Base-by-base conservation (phyloP, 805 yeast genomes). In the Suhomyces prunicola region DNA sequence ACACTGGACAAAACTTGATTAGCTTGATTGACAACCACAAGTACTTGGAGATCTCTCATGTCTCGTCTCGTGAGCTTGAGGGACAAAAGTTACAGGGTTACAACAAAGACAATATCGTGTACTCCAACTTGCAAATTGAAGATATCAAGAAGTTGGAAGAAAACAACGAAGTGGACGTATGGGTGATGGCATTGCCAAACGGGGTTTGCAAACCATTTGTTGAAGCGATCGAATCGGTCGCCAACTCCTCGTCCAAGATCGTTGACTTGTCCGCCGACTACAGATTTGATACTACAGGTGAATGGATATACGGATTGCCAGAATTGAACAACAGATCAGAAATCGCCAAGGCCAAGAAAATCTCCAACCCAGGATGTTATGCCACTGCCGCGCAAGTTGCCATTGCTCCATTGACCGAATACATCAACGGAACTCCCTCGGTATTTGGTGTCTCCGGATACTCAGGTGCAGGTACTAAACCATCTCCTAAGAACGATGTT, bases 121-220 rank as follows among this genome's bases (percentile, higher is more conserved):
- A 94, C 73, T 89, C 89, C 56, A 94, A 92, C 71, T 78, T 94
- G 61, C 92, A 87, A 66, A 81, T 86, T 45, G 97, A 90, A 64
- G 98, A 94, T 62, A 87, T 94, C 59, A 84, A 84, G 65, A 73
- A 77, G 58, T 73, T 94, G 57, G 99, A 93, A 71, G 79, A 84
- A 58, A 76, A 83, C 47, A 83, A 85, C 48, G 88, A 83, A 50
- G 89, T 94, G 54, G 99, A 94, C 65, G 87, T 92, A 50, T 94
- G 99, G 99, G 96, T 96, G 26, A 94, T 96, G 99, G 99, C 99
- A 1, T 80, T 94, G 64, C 99, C 99, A 58, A 94, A 94, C 69
- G 97, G 97, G 47, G 97, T 94, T 39, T 94, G 98, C 67, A 85
- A 85, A 67, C 94, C 91, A 51, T 88, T 88, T 68, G 94, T 88